A percentile compares a stretch with the other conserved stretches of the same genome.
phyloP scores from a whole-genome alignment of 768 basidiomycete species.

The Butyriboletus loyo region DNA sequence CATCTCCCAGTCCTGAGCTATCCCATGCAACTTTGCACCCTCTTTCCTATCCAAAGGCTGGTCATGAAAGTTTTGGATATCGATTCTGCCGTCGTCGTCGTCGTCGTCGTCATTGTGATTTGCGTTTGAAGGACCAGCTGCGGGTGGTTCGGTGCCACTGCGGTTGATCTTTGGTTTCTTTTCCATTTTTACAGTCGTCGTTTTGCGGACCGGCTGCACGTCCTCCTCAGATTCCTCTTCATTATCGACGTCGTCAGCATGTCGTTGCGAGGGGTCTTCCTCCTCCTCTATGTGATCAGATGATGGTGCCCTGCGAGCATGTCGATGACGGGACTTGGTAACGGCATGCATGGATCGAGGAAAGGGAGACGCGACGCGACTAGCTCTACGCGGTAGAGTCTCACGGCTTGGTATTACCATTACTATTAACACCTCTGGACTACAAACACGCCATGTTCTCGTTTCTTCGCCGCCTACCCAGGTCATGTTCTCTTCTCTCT shows the following conservation, averaged over 20 bases:
- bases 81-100: conserved; percentile 52
- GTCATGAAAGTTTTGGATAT: conserved; percentile 59
- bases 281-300: conserved; percentile 62
- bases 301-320: conserved; percentile 44
- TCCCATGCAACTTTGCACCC: conserved; percentile 49
- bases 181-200: conserved; percentile 27
- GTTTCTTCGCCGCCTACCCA: conserved; percentile 19
- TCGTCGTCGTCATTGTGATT: conserved; percentile 32
- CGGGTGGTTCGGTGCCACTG: conserved; percentile 10
- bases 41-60: conserved; percentile 62
- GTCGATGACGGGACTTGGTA: conserved; percentile 38
- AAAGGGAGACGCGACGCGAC: conserved; percentile 18
- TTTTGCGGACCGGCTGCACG: conserved; percentile 35
- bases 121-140: conserved; percentile 26
- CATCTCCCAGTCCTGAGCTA: conserved; percentile 60
- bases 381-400: conserved; percentile 21
- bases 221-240: conserved; percentile 37
- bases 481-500: conserved; percentile 17
- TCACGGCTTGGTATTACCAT: background rate
- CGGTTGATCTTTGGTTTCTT: conserved; percentile 29
- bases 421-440: background rate
- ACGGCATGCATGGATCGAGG: conserved; percentile 30
- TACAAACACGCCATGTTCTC: conserved; percentile 25
- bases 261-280: conserved; percentile 37
- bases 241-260: conserved; percentile 41